Conservation (phyloP, 345 rosid species). For the Sapria himalayana region DNA sequence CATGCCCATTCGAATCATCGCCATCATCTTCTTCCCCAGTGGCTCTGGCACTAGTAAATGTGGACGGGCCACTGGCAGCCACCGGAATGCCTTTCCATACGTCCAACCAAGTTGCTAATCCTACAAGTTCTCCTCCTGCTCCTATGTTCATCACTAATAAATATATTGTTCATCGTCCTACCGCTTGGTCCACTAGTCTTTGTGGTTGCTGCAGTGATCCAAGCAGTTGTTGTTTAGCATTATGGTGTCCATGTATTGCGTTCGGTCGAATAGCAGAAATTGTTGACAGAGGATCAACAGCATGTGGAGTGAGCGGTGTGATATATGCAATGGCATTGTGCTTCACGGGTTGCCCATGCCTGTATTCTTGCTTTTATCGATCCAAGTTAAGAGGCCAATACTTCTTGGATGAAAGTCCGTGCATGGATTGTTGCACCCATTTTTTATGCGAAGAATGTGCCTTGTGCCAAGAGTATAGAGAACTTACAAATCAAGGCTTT, state of each 20-base stretch:
- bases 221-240: constrained; percentile 35
- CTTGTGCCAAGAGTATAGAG: constrained; percentile 39
- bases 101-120: no score
- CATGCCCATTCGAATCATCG: no score
- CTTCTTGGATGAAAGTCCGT: constrained; percentile 24
- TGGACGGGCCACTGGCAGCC: no score
- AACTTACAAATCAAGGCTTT: constrained; percentile 37
- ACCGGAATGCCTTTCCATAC: no score
- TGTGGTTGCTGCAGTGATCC: constrained; percentile 25
- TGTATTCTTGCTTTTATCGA: constrained; percentile 42
- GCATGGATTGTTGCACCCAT: constrained; percentile 31
- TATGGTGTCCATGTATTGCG: constrained; percentile 48
- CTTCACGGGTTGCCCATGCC: constrained; percentile 24
- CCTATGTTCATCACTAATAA: no score
- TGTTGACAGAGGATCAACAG: constrained; percentile 44
- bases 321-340: constrained; percentile 16
- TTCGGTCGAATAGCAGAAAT: constrained; percentile 52
- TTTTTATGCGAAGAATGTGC: constrained; percentile 41
- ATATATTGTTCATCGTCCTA: no score
- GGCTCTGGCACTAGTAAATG: no score
- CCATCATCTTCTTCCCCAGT: no score
- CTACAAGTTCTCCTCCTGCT: no score
- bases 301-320: constrained; percentile 32
- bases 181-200: constrained; percentile 40
- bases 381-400: constrained; percentile 44